Base-by-base conservation (phyloP, 768 basidiomycete genomes). In the Collybiopsis confluens region DNA sequence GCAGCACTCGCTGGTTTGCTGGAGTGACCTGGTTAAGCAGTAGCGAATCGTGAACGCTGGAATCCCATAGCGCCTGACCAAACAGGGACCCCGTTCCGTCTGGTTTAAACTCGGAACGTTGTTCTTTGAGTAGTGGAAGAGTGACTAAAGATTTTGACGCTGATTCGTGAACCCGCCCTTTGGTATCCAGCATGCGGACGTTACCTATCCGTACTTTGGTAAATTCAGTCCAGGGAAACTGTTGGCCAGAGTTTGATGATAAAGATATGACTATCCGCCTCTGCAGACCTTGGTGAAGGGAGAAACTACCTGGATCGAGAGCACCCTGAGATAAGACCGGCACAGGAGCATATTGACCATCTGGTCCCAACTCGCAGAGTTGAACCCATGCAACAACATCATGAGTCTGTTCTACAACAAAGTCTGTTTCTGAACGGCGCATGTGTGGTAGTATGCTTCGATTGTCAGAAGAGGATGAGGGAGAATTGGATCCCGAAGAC, bases 371-470 rank as follows among this genome's bases (percentile, higher is more conserved):
- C 68, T 99, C 95, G 64, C 83, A 84, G 44, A 99, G 78, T 62
- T 93, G 90, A 37, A 95, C 65, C 78, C 85, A 88, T 11, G 88
- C 88, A 6, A 92, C 83, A n/a, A 97, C 84, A 64, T 98, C 94
- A 68, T 98, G 95, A 15, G 74, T 73, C 66, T 97, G 90, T 59
- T 90, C 85, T 11, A 85, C 82, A 24, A 96, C 81, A 58, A 98
- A 94, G 61, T 98, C 93, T 41, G 80, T 90, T 71, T 98, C 96
- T 20, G 93, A 91, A 24, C 93, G 85, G 18, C 95, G 84, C 93
- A 96, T 96, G 16, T 76, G 75, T n/a, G 83, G 84, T 21, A 78
- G 61, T 47, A 66, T 69, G 27, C 74, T 67, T 40, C 66, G 68
- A 58, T 60, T 70, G 43, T 81, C 78, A 33, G 65, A 56, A 13